A percentile compares a stretch with the other conserved stretches of the same genome.
These are phyloP conservation scores for Pyrus betulifolia DNA, from an alignment of 306 rosid species.

Conservation along the genomic window DNA sequence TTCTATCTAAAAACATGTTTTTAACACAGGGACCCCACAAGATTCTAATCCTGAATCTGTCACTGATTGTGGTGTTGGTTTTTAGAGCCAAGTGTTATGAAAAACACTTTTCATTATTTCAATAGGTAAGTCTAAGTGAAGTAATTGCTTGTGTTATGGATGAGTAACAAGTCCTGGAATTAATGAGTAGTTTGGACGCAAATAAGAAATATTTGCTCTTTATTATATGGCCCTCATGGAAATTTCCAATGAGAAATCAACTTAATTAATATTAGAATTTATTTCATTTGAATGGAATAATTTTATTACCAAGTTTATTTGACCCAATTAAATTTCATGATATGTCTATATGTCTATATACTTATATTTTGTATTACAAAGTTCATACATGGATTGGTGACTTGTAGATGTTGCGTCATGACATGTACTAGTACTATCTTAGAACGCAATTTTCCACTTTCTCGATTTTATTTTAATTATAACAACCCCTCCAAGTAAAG, in stretches of 20 bases:
- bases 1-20: too few species aligned
- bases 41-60: too few species aligned
- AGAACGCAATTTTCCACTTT: neutral
- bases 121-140: too few species aligned
- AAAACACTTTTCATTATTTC: too few species aligned
- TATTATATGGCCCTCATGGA: neutral
- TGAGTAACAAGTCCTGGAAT: neutral
- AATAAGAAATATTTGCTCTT: neutral
- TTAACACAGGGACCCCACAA: fast-evolving
- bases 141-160: too few species aligned
- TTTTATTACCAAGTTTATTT: neutral
- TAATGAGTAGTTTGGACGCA: neutral
- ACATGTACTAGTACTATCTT: neutral
- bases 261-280: neutral
- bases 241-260: neutral
- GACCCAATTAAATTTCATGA: neutral
- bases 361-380: neutral
- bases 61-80: too few species aligned
- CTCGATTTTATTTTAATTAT: neutral
- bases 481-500: neutral
- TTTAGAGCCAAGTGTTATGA: too few species aligned
- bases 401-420: neutral
- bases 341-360: neutral
- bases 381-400: neutral
- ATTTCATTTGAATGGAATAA: neutral